Evolutionary conservation across 192 early-diverging fungal genomes (phyloP), one percentile per base, ranked within the genome.

Genomic region (Coemansia sp.): DNA sequence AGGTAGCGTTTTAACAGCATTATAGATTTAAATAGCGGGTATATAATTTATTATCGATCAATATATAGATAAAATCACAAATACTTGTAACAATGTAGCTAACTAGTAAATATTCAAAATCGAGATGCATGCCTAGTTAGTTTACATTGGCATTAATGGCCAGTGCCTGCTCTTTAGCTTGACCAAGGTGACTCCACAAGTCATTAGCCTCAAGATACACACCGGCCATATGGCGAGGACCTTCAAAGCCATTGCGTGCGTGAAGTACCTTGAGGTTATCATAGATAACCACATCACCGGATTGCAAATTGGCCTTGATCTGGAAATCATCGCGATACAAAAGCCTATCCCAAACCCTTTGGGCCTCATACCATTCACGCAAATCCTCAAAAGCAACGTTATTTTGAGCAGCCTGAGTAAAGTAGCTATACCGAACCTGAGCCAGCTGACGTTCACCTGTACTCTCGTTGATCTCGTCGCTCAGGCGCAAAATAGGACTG

Each of bases 381-480:
- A 78, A 39, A 22, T 72, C 46, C 7, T 62, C 49, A 59, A 78
- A 78, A 3, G 75, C 59, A 14, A 67, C 67, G 11, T 56, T 50
- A 15, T 26, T 67, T 30, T 78, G 75, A 17, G 75, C 50, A 0
- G 54, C 75, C 36, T 73, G 75, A 0, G 75, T 70, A 49, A 78
- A 78, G 45, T 78, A 78, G 60, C 64, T 68, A 37, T 72, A 78
- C 28, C 75, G 64, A 3, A 78, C 55, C 48, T 78, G 75, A 9
- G 25, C 71, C 8, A 74, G 56, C 24, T 20, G 25, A 24, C 50
- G 55, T 52, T 67, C 64, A 33, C 44, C 57, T 27, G 64, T 55
- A 1, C 24, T 29, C 25, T 47, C 38, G 30, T 67, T 56, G 18
- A 41, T 29, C 4, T 44, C 39, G 33, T 71, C 56, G 13, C 55